Base-by-base conservation (phyloP, 331 rosid genomes). In the Pyrus hybrid region DNA sequence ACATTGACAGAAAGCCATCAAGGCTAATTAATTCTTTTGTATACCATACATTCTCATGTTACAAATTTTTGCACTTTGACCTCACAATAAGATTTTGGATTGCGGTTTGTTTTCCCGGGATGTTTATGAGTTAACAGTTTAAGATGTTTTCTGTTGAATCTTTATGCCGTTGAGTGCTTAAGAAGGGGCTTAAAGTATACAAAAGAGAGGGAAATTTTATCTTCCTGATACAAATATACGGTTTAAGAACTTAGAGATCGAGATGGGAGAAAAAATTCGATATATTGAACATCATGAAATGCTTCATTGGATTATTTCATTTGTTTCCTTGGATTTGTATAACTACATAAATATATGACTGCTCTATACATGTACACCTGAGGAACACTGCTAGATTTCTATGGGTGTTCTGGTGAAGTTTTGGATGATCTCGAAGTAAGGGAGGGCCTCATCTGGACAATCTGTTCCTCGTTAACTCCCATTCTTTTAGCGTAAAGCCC, bases 371-470 rank as follows among this genome's bases (percentile, higher is more conserved):
- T 28, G 13, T 62, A 18, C 61, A 61, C 63, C 14, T 14, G 16
- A 26, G 69, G 23, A 43, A 17, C 43, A 63, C 20, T 4, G 8
- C 37, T 54, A 47, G 70, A 9, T 21, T 65, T 47, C 56, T 83
- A 83, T 18, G 96, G 93, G 22, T 82, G 76, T 70, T 33, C 66
- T 53, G 68, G 58, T 68, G 86, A 16, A 65, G 84, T 58, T 63
- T 72, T 82, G 25, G 92, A 83, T 53, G 84, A 53, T 76, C 97
- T 86, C 37, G 97, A 80, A 53, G 96, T 87, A 77, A 91, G 91
- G 75, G 97, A 93, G 29, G 98, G 98, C 73, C 87, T 93, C 97
- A 91, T 93, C 69, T 87, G 91, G 45, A 93, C 97, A 57, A 90
- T 88, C 57, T 83, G 87, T 63, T 91, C 94, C 68, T 80, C 86